Evolutionary conservation across 2,329 filamentous ascomycete genomes (phyloP), one percentile per base, ranked within the genome.

Genomic region (Daldinia sp.): DNA sequence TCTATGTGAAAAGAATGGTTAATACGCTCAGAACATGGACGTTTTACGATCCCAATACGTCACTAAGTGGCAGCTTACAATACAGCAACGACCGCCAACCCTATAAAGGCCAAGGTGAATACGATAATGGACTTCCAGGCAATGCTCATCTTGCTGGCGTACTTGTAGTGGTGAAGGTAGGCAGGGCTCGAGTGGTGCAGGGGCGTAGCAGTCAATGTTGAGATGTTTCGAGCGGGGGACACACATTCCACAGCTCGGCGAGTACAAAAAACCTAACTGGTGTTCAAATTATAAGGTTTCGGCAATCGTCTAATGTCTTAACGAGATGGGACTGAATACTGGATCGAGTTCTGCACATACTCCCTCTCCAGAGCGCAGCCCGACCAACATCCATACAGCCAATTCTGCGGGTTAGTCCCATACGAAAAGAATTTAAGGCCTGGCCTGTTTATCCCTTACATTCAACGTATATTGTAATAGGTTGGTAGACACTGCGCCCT

Each of bases 101-200:
- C 68, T 13, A 67, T 4, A 4, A 53, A 23, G 21, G 47, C 53
- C 29, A 65, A 21, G 27, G 62, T 55, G 15, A 60, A 51, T 13
- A 67, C 48, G 32, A 65, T 15, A 35, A 69, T 49, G 23, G 62
- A 51, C 17, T 64, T 37, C 63, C 64, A 66, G n/a, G 64, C 59
- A 32, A 64, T 51, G 2, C 63, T 34, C 70, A 72, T 71, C 21
- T 21, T 61, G 50, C 3, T 15, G 34, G 45, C 25, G 15, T 43
- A 21, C 34, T 25, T 10, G 27, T 47, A 5, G 27, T 41, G 30
- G 49, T 37, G 21, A 13, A 51, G 29, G 30, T 25, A n/a, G 27
- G 15, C 30, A 43, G 7, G 29, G 15, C 10, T 6, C 23, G 25
- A 11, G 61, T 59, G 7, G 34, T 21, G 57, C 58, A 19, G 11